Conservation (phyloP, 805 yeast genomes). For the Candida lessepsii region DNA sequence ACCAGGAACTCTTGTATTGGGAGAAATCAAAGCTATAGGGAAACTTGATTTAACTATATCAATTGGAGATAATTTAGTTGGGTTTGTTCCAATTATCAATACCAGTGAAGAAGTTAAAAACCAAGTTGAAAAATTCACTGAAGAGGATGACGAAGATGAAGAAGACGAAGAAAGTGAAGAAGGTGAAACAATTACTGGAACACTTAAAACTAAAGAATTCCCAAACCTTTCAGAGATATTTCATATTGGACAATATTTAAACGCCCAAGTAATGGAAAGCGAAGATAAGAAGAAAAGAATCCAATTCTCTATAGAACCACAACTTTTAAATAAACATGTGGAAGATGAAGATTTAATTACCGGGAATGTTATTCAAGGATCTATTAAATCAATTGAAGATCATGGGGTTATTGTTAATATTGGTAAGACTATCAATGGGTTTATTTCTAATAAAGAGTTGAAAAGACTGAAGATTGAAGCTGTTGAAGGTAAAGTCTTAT, state of each 20-base stretch:
- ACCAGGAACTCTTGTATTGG: conserved; percentile 74
- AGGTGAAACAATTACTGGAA: conserved; percentile 21
- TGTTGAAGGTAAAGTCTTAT: conserved; percentile 61
- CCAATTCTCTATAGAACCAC: conserved; percentile 72
- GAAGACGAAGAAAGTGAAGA: conserved; percentile 29
- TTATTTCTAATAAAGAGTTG: conserved; percentile 70
- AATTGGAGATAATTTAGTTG: conserved; percentile 77
- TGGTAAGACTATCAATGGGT: conserved; percentile 64
- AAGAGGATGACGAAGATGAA: conserved; percentile 41
- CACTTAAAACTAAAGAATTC: conserved; percentile 34
- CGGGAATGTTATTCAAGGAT: conserved; percentile 71
- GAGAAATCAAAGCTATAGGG: conserved; percentile 65
- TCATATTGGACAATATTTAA: conserved; percentile 77
- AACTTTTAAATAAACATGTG: conserved; percentile 59
- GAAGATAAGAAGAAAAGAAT: conserved; percentile 56
- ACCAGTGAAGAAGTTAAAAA: conserved; percentile 63
- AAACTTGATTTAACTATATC: conserved; percentile 66
- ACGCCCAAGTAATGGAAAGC: conserved; percentile 68
- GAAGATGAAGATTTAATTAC: conserved; percentile 61
- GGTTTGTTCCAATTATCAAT: conserved; percentile 72
- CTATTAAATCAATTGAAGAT: conserved; percentile 81
- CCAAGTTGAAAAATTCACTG: conserved; percentile 53
- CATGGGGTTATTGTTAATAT: conserved; percentile 80
- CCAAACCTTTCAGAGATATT: conserved; percentile 60
- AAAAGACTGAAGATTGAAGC: conserved; percentile 26